Base-by-base conservation (phyloP, 2,329 filamentous ascomycete genomes). In the Stachybotrys elegans region DNA sequence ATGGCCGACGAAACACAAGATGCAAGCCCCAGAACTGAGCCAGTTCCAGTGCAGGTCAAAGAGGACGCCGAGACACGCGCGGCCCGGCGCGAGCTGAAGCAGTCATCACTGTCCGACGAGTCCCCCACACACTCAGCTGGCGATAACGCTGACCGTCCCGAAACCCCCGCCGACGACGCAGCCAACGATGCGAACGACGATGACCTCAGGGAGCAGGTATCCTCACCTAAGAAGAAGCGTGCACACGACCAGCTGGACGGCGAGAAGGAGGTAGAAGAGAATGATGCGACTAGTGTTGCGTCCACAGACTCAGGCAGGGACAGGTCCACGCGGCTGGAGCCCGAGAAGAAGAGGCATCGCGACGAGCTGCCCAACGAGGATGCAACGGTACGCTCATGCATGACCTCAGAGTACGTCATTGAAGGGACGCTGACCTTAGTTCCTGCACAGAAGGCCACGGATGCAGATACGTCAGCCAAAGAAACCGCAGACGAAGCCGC, bases 201-300 rank as follows among this genome's bases (percentile, higher is more conserved):
- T 42, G 61, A 66, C 32, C 45, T 58, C 44, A 73, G 66, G 56
- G 75, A 81, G 40, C 67, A 73, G 45, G 57, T 80, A 36, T 67
- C 72, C 17, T 83, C 79, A 12, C 81, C 81, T 22, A 84, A 83
- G 68, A 84, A 84, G 71, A 84, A 84, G 68, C 72, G 81, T 51
- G 74, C 71, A 22, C 76, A 78, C 51, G 78, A 80, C 50, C 72
- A 82, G 58, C 63, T 81, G 14, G 79, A 82, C 22, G 68, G 73
- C 39, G 62, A 65, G 40, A 70, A 65, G 52, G 70, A 70, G 31
- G 48, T 60, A 5, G 60, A 67, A 29, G 62, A 65, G 27, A 72
- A 69, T 49, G 72, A 72, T 50, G 60, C 57, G 48, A 70, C 66
- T 47, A 68, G 71, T 51, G 53, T 63, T 27, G 57, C 61, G 32